Percentiles rank a stretch among this genome's conserved stretches.
phyloP scores from a whole-genome alignment of 257 asterid genomes.

The Ocimum tenuiflorum region DNA sequence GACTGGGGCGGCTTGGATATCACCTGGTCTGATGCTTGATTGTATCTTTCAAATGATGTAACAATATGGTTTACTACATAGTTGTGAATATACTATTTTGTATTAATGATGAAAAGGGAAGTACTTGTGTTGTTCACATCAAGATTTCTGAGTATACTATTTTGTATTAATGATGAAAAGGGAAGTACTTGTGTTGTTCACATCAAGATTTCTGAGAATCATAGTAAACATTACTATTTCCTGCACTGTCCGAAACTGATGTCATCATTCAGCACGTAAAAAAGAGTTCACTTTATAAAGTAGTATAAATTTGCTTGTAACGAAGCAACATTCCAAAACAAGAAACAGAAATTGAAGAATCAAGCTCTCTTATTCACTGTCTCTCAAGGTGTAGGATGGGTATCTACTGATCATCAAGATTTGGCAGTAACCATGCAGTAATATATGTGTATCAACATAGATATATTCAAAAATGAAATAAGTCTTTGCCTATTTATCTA shows the following conservation, averaged over 20 bases:
- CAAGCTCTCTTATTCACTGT: background rate
- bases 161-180: too few relatives aligned
- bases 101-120: too few relatives aligned
- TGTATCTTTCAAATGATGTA: background rate
- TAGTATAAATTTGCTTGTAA: slow-evolving; percentile 3
- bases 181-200: too few relatives aligned
- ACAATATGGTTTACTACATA: background rate
- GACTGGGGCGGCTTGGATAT: slow-evolving; percentile 32
- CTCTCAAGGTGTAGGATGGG: too few relatives aligned
- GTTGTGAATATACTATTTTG: background rate
- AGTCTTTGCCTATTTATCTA: too few relatives aligned
- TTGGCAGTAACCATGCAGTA: too few relatives aligned
- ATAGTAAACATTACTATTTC: background rate
- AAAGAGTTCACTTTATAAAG: background rate
- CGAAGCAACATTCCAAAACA: background rate
- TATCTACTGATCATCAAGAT: too few relatives aligned
- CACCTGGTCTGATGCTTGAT: slow-evolving; percentile 18
- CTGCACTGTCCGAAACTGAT: background rate
- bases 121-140: too few relatives aligned
- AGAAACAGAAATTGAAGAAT: slow-evolving; percentile 5
- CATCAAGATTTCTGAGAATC: background rate
- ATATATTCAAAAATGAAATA: too few relatives aligned
- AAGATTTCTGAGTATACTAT: background rate
- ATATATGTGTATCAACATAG: too few relatives aligned
- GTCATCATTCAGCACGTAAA: background rate